These are phyloP conservation scores for Dacryopinax spathularia DNA, from an alignment of 768 basidiomycete genomes.

Conservation along the genomic window DNA sequence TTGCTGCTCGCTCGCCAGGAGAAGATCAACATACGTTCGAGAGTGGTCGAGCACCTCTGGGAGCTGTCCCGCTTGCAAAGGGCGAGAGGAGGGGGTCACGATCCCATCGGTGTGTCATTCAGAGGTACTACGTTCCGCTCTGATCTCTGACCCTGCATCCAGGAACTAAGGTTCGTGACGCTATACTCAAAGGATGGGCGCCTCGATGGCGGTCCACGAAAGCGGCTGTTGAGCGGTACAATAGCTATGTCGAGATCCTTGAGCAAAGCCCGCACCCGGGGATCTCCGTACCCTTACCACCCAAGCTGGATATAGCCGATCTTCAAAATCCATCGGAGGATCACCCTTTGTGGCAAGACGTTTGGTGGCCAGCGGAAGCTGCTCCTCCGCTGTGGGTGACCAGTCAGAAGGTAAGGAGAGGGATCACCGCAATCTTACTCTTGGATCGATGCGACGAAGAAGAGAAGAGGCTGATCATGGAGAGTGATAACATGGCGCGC, in stretches of 20 bases:
- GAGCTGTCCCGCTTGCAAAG: not conserved
- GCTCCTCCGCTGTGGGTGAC: not conserved
- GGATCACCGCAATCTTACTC: not conserved
- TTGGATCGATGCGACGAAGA: not conserved
- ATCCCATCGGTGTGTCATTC: not conserved
- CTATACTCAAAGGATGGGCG: not conserved
- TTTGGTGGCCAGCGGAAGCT: not conserved
- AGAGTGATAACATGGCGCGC: not conserved
- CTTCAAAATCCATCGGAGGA: not conserved
- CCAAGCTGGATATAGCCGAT: not conserved
- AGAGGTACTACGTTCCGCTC: too few species aligned
- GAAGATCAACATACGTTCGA: not conserved
- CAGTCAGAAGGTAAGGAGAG: not conserved
- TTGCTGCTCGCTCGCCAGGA: not conserved
- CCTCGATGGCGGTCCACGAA: not conserved
- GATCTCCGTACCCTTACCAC: not conserved
- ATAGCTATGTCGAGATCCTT: not conserved
- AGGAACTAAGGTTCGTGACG: not conserved
- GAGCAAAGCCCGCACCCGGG: not conserved
- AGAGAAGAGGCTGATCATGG: not conserved
- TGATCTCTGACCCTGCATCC: not conserved
- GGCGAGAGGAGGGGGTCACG: not conserved
- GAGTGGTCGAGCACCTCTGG: not conserved
- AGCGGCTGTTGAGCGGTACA: not conserved
- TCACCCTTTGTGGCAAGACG: not conserved